Percentiles rank a stretch among this genome's conserved stretches.
Evolutionary conservation across 768 basidiomycete genomes (phyloP).

Genomic region (Cyclocybe aegerita): DNA sequence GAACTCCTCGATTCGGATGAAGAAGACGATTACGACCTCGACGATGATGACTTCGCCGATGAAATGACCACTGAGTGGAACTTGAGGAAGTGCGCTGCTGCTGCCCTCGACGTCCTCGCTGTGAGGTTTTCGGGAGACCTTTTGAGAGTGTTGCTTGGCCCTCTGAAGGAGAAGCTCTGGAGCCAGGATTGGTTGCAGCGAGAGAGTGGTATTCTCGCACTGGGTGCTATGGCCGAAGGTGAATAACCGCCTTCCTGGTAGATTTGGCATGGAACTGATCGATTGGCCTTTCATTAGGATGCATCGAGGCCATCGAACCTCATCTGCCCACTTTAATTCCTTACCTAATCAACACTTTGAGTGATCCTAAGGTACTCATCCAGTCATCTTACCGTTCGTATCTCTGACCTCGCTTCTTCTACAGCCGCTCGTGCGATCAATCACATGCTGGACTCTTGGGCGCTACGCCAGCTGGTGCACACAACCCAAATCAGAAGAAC

Average conservation of each 20-base stretch:
- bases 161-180: conserved; percentile 93
- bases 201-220: conserved; percentile 92
- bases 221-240: conserved; percentile 99
- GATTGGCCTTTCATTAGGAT: conserved; percentile 53
- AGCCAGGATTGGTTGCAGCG: conserved; percentile 89
- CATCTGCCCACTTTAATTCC: conserved; percentile 93
- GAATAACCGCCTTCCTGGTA: conserved; percentile 19
- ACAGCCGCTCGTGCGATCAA: conserved; percentile 95
- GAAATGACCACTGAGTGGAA: conserved; percentile 99
- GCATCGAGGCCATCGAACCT: conserved; percentile 93
- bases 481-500: conserved; percentile 79
- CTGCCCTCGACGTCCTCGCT: conserved; percentile 94
- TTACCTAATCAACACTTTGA: conserved; percentile 87
- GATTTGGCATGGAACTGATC: background rate
- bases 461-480: conserved; percentile 98
- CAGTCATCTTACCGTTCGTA: conserved; percentile 3
- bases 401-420: conserved; percentile 11
- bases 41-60: conserved; percentile 92
- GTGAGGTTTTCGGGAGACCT: conserved; percentile 91
- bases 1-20: conserved; percentile 84
- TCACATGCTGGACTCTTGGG: conserved; percentile 99
- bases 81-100: conserved; percentile 95
- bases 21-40: conserved; percentile 83
- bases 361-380: conserved; percentile 79
- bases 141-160: conserved; percentile 83